Evolutionary conservation across 2,329 filamentous ascomycete species (phyloP).

Genomic region (Alternaria sp.): DNA sequence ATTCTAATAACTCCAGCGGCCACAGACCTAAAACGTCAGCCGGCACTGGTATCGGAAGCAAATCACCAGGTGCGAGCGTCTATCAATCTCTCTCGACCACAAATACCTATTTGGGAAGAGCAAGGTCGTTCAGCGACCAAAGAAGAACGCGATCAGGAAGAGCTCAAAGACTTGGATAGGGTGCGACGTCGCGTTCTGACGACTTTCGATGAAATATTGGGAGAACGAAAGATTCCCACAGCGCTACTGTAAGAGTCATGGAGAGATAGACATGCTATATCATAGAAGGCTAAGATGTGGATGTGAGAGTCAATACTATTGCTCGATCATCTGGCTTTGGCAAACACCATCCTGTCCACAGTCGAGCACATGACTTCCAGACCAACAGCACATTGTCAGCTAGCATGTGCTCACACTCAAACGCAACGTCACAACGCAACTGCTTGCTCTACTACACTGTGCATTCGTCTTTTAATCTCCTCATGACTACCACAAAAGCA

Average conservation of each 20-base stretch:
- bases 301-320: too few relatives aligned
- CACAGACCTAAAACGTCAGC: neutral
- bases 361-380: neutral
- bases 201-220: constrained; percentile 10
- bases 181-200: neutral
- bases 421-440: neutral
- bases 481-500: neutral
- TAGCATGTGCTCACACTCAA: neutral
- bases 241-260: neutral
- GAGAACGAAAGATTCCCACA: neutral
- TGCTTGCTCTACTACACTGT: neutral
- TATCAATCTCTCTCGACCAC: neutral
- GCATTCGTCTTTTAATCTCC: neutral
- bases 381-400: neutral
- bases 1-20: neutral
- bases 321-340: neutral
- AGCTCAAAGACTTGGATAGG: neutral
- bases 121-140: neutral
- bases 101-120: neutral
- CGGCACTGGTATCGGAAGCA: neutral
- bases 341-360: neutral
- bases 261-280: neutral
- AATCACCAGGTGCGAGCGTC: neutral
- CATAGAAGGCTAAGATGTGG: neutral
- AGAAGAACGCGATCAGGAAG: neutral